Base-by-base conservation (phyloP, 1,139 yeast genomes). In the Saccharomyces hybrid region DNA sequence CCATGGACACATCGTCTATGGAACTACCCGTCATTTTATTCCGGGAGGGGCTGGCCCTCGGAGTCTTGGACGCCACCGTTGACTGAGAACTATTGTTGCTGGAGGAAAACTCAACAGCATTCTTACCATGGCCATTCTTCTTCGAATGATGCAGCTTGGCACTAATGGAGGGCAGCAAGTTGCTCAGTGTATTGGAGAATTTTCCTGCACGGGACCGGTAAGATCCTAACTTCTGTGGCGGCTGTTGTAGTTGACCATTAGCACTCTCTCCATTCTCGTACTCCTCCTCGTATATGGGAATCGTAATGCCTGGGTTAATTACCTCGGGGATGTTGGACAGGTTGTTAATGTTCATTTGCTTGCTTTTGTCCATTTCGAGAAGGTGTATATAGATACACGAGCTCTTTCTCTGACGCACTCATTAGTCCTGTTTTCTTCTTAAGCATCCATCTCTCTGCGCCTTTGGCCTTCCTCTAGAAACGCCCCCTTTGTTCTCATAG, bases 301-400 rank as follows among this genome's bases (percentile, higher is more conserved):
- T 65, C n/a, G 70, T 67, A 38, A 67, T 65, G 42, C 71, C 71
- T 1, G 72, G 71, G 54, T 66, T 67, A 46, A 67, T 67, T 6
- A 67, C 63, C 50, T 66, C 70, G 16, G 71, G 70, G 11, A 66
- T 66, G 52, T 60, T 64, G 12, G 44, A 38, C 44, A 38, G 19
- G 44, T 9, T 38, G 44, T 38, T 38, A 24, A 50, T 50, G 38
- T 19, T 48, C 16, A 51, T 42, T 21, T 42, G 14, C 27, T 42
- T 21, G 47, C 50, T 55, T 31, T 51, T 55, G 26, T 55, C 54
- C 28, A 47, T 47, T 21, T 38, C 19, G 11, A 38, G 24, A 38
- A 19, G 24, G 26, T 5, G 19, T 38, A 38, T 16, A 38, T 9
- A 16, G 44, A 38, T 12, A 7, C 12, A 11, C n/a, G 19, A 21